A percentile compares a stretch with the other conserved stretches of the same genome.
Evolutionary conservation across 2,329 filamentous ascomycete species (phyloP).

Genomic region (Exophiala bonariae): DNA sequence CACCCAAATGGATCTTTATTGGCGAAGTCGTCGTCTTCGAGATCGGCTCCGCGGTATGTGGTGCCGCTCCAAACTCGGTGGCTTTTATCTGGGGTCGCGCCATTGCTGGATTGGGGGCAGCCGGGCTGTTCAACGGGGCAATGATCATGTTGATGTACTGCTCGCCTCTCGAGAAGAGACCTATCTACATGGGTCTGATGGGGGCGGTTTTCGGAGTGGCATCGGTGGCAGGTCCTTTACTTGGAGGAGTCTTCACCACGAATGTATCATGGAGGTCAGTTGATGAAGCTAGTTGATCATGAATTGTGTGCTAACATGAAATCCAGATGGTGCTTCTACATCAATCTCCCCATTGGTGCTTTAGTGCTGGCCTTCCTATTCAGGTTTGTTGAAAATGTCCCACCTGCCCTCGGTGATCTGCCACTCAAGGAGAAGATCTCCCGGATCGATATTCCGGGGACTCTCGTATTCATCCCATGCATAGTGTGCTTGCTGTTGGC

Average conservation of each 20-base stretch:
- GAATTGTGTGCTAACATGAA: conserved; percentile 3
- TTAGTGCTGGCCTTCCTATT: conserved; percentile 33
- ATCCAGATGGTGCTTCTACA: conserved; percentile 33
- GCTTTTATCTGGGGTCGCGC: conserved; percentile 53
- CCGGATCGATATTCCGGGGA: conserved; percentile 44
- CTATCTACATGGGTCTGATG: conserved; percentile 49
- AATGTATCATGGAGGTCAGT: conserved; percentile 27
- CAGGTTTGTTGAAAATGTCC: conserved; percentile 14
- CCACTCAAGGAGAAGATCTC: conserved; percentile 32
- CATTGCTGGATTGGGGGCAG: conserved; percentile 51
- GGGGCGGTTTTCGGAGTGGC: conserved; percentile 45
- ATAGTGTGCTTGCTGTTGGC: conserved; percentile 49
- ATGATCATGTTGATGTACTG: conserved; percentile 49
- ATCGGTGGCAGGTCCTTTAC: conserved; percentile 34
- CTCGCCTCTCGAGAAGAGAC: conserved; percentile 47
- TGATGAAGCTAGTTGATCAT: conserved; percentile 22
- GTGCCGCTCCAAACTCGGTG: conserved; percentile 47
- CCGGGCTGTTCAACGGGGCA: conserved; percentile 51
- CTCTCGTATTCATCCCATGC: conserved; percentile 43
- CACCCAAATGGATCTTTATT: conserved; percentile 49
- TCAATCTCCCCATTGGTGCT: conserved; percentile 39
- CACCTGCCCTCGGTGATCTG: conserved; percentile 14
- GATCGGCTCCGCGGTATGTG: conserved; percentile 53
- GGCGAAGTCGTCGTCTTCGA: conserved; percentile 51
- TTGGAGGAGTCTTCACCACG: conserved; percentile 38